Conservation (phyloP, 768 basidiomycete genomes). For the Lactifluus hygrophoroides region DNA sequence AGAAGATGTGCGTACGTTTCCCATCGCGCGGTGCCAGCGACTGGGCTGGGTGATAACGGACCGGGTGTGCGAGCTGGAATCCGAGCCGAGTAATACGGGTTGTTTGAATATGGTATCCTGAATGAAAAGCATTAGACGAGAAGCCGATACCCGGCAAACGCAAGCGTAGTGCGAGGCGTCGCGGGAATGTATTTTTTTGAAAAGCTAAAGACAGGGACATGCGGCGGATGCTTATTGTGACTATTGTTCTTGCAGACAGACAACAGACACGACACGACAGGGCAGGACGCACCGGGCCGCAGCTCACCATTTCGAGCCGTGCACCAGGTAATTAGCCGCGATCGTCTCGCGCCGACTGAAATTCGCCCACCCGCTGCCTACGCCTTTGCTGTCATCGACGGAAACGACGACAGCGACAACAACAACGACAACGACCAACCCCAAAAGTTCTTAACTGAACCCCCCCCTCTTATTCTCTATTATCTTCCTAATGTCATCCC, state of each 20-base stretch:
- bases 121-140: background rate
- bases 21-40: background rate
- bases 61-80: background rate
- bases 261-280: background rate
- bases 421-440: background rate
- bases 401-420: conserved; percentile 8
- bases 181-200: conserved; percentile 3
- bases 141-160: background rate
- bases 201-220: conserved; percentile 12
- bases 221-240: conserved; percentile 15
- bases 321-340: background rate
- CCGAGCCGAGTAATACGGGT: background rate
- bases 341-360: conserved; percentile 18
- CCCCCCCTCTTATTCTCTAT: background rate
- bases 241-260: conserved; percentile 7
- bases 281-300: too few species aligned
- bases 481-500: conserved; percentile 11
- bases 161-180: conserved; percentile 8
- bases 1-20: conserved; percentile 12
- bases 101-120: background rate
- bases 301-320: too few species aligned
- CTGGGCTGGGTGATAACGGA: background rate
- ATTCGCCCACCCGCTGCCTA: background rate
- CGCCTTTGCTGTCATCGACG: background rate
- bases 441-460: background rate